These are phyloP conservation scores for Stellera chamaejasme DNA, from an alignment of 345 rosid genomes.

Conservation along the genomic window DNA sequence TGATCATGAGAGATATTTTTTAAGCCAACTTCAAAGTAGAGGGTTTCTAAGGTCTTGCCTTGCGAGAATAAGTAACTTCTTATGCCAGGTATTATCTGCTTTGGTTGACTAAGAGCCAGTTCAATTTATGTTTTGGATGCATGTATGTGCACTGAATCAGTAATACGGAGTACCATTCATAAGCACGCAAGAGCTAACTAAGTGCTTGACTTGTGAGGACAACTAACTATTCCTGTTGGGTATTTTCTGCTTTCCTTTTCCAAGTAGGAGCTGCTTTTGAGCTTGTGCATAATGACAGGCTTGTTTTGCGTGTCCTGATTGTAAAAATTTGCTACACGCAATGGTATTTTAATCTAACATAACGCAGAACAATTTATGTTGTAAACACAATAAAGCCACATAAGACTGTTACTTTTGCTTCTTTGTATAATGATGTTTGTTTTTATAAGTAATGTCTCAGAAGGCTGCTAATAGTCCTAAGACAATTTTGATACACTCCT, in stretches of 20 bases:
- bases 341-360: no score
- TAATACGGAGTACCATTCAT: no score
- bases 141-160: constrained; percentile 51
- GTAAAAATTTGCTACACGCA: no score
- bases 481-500: no score
- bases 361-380: no score
- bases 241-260: constrained; percentile 18
- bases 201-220: constrained; percentile 65
- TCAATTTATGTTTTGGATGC: constrained; percentile 75
- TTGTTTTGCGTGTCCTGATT: no score
- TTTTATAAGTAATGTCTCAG: no score
- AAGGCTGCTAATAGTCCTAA: no score
- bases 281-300: no score
- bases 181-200: constrained; percentile 67
- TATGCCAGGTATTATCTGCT: constrained; percentile 48
- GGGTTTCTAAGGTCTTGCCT: constrained; percentile 77
- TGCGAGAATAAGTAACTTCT: constrained; percentile 55
- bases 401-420: no score
- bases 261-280: constrained; percentile 1
- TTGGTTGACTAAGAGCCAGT: constrained; percentile 2
- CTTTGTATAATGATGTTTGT: no score
- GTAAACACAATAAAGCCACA: no score
- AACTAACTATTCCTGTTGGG: constrained; percentile 64
- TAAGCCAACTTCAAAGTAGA: constrained; percentile 91
- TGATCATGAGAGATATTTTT: constrained; percentile 80